phyloP scores from a whole-genome alignment of 805 yeast genomes.

The Candida sphagnicola region DNA sequence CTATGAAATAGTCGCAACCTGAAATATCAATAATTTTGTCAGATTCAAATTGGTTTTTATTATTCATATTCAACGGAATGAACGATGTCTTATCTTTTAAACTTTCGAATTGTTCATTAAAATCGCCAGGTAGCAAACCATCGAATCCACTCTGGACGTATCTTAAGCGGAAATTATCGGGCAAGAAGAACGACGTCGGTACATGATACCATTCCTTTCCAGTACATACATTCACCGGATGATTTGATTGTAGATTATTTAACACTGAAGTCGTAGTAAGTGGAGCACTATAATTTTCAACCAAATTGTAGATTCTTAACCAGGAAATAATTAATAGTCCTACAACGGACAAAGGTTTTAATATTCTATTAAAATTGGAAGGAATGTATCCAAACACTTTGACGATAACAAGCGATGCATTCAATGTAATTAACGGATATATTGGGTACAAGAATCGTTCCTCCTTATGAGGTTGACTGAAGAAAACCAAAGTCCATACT shows the following conservation, averaged over 20 bases:
- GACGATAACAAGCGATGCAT: constrained; percentile 51
- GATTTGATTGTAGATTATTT: not conserved
- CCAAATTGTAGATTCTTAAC: constrained; percentile 57
- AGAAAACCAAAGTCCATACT: constrained; percentile 67
- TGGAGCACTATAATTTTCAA: constrained; percentile 71
- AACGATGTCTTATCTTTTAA: constrained; percentile 34
- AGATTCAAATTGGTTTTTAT: constrained; percentile 61
- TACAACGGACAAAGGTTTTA: not conserved
- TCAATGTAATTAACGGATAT: constrained; percentile 63
- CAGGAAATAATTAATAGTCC: constrained; percentile 17
- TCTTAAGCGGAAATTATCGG: constrained; percentile 55
- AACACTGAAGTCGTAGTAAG: constrained; percentile 48
- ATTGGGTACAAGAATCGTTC: constrained; percentile 88
- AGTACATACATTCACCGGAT: constrained; percentile 59
- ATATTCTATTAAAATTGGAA: not conserved
- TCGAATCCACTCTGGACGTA: constrained; percentile 77
- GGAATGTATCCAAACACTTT: constrained; percentile 8
- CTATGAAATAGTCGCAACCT: constrained; percentile 69
- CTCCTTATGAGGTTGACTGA: constrained; percentile 84
- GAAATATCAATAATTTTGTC: constrained; percentile 48
- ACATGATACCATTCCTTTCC: constrained; percentile 95
- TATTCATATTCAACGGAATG: constrained; percentile 68
- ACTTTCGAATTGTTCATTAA: constrained; percentile 41
- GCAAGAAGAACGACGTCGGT: constrained; percentile 83
- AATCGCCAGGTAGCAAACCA: constrained; percentile 88